Conservation (phyloP, 805 yeast genomes). For the Isabelozyma heimii region DNA sequence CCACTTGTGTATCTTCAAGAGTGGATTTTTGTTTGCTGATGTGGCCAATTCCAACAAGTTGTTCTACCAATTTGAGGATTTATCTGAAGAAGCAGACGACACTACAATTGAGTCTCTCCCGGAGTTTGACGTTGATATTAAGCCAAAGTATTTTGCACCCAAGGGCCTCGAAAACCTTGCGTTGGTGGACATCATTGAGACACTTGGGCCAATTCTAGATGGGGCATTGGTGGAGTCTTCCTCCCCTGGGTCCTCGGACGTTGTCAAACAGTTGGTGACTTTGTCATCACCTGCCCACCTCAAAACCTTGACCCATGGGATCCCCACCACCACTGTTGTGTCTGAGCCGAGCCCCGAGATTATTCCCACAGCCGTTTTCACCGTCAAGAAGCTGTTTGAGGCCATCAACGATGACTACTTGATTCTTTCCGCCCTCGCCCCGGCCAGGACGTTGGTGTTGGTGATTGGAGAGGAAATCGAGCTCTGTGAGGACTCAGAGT, state of each 20-base stretch:
- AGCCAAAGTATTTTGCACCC: conserved; percentile 18
- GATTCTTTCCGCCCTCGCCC: conserved; percentile 53
- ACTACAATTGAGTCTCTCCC: conserved; percentile 8
- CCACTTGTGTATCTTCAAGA: conserved; percentile 57
- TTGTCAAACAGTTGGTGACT: conserved; percentile 20
- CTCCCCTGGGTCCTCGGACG: conserved; percentile 9
- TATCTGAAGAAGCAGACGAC: conserved; percentile 58
- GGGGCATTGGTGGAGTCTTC: conserved; percentile 15
- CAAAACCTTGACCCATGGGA: conserved; percentile 52
- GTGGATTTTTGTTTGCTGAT: conserved; percentile 75
- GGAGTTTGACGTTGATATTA: conserved; percentile 3
- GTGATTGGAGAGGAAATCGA: conserved; percentile 79
- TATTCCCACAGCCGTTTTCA: conserved; percentile 59
- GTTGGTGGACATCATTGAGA: conserved; percentile 48
- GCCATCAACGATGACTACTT: conserved; percentile 60
- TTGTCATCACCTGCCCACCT: conserved; percentile 45
- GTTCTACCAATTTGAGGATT: conserved; percentile 73
- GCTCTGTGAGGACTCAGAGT: conserved; percentile 65
- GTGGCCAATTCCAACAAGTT: conserved; percentile 60
- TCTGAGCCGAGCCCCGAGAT: conserved; percentile 71
- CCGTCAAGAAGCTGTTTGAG: conserved; percentile 46
- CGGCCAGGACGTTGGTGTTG: conserved; percentile 68
- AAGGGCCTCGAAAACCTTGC: conserved; percentile 54
- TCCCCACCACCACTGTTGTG: conserved; percentile 60
- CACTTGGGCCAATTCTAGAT: conserved; percentile 52